phyloP scores from a whole-genome alignment of 108 stramenopile species.

The Pseudonitzschia pungens region DNA sequence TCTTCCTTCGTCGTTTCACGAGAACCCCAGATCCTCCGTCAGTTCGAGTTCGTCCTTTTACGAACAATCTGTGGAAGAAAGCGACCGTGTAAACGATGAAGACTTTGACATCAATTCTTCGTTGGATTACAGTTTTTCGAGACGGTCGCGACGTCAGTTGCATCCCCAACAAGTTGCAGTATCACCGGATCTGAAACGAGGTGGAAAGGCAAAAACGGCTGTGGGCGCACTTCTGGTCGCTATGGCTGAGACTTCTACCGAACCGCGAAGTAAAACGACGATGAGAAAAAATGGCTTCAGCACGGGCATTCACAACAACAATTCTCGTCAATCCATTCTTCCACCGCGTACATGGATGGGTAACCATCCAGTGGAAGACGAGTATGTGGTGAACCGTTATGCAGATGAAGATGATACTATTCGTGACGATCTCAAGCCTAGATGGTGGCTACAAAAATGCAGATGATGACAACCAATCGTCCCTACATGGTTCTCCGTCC shows the following conservation, averaged over 20 bases:
- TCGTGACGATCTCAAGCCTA: neutral
- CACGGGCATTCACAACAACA: neutral
- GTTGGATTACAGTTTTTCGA: neutral
- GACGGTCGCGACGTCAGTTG: neutral
- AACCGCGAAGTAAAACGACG: neutral
- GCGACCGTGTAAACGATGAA: neutral
- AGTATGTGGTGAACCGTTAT: constrained; percentile 7
- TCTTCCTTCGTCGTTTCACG: neutral
- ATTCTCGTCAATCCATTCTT: constrained; percentile 19
- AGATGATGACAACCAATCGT: constrained; percentile 24
- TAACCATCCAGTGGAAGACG: constrained; percentile 4
- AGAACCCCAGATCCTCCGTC: neutral
- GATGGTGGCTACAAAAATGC: neutral
- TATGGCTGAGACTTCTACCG: constrained; percentile 7
- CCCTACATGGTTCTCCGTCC: constrained; percentile 36
- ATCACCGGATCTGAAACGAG: constrained; percentile 32
- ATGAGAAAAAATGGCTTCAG: neutral
- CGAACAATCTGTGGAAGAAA: constrained; percentile 4
- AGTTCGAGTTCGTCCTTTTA: constrained; percentile 2
- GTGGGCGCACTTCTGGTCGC: constrained; percentile 37
- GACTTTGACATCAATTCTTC: neutral
- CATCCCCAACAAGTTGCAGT: constrained; percentile 17
- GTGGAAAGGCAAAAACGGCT: constrained; percentile 38
- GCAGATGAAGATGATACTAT: constrained; percentile 11
- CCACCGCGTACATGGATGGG: constrained; percentile 29